Base-by-base conservation (phyloP, 768 basidiomycete species). In the Mycena metata region DNA sequence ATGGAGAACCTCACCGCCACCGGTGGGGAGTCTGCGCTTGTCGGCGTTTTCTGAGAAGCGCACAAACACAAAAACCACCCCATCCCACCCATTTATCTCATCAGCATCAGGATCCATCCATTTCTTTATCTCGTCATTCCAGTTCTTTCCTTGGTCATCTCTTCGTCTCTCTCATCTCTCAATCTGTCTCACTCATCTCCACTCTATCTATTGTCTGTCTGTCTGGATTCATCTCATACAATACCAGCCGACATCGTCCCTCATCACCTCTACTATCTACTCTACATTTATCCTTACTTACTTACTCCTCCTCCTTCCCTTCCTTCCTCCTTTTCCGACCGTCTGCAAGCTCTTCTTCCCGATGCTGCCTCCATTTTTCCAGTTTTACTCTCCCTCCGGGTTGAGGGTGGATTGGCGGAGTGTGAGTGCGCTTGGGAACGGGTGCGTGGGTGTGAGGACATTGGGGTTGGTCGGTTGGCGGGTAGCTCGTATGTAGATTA, bases 131-230 rank as follows among this genome's bases (percentile, higher is more conserved):
- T 60, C 59, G 16, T 65, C 21, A 33, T 23, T 58, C 30, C n/a
- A 45, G 42, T 33, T 57, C 39, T 60, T 57, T 60, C 54, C 64
- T 58, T 58, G 43, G 46, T 67, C 49, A 47, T 67, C 47, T 55
- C 57, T 68, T 50, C 66, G 36, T 72, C 51, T 61, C 47, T 59
- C 42, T 62, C 51, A 59, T 70, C 60, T 64, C 49, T 71, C 66
- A 65, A 67, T 68, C 57, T 49, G 58, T 68, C 67, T 68, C 67
- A 59, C 66, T 67, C 41, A 58, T 61, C 63, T 69, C 70, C 69
- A 68, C 66, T 72, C 66, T 74, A 72, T 69, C 42, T 69, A 61
- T 74, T 66, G 60, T 62, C 64, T 67, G 57, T 68, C 64, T 62
- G 51, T 51, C 56, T 26, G 45, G 65, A 66, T 54, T 56, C 54